Evolutionary conservation across 2,329 filamentous ascomycete species (phyloP).

Genomic region (Penicillium sp.): DNA sequence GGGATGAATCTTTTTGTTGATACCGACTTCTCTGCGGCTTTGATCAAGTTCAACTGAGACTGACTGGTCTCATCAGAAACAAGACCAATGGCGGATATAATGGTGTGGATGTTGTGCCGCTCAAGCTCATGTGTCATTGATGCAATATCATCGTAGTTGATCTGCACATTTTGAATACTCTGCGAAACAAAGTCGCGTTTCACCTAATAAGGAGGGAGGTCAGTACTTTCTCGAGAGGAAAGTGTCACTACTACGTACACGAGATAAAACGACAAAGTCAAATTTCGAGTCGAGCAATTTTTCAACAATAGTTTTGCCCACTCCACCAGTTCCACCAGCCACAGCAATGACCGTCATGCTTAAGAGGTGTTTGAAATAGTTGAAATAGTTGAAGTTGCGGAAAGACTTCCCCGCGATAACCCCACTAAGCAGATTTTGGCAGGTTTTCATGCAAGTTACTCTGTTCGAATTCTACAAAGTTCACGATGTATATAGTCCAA

Average conservation of each 20-base stretch:
- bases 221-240: background rate
- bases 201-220: background rate
- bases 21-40: constrained; percentile 42
- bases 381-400: background rate
- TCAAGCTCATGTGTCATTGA: constrained; percentile 30
- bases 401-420: constrained; percentile 2
- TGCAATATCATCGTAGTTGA: constrained; percentile 37
- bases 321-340: constrained; percentile 48
- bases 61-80: constrained; percentile 27
- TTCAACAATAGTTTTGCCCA: constrained; percentile 50
- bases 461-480: too few species aligned
- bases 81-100: constrained; percentile 46
- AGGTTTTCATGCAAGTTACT: too few species aligned
- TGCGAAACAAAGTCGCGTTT: constrained; percentile 6
- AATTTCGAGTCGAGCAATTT: constrained; percentile 37
- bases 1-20: constrained; percentile 45
- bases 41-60: constrained; percentile 46
- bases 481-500: background rate
- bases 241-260: constrained; percentile 18
- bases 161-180: constrained; percentile 19
- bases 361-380: background rate
- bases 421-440: background rate
- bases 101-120: constrained; percentile 43
- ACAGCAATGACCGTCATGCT: constrained; percentile 46
- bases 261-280: constrained; percentile 43